These are phyloP conservation scores for Tulasnella sp. DNA, from an alignment of 768 basidiomycete species.

Conservation along the genomic window DNA sequence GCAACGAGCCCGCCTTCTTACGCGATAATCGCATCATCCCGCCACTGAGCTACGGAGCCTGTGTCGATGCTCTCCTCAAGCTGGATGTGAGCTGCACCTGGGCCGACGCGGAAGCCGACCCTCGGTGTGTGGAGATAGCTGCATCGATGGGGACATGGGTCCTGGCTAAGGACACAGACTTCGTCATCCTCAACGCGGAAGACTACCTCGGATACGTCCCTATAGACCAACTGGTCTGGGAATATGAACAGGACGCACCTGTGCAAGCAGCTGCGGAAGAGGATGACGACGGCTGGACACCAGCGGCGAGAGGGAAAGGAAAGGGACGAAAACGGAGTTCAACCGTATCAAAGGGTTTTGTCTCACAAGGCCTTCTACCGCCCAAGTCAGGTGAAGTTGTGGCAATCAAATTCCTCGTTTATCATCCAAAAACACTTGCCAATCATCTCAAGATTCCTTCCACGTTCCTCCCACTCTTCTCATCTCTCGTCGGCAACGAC, in stretches of 20 bases:
- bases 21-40: conserved; percentile 65
- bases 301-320: conserved; percentile 18
- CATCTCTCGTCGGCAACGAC: conserved; percentile 72
- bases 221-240: conserved; percentile 66
- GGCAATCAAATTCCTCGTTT: conserved; percentile 43
- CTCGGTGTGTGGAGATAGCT: conserved; percentile 63
- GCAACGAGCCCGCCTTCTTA: conserved; percentile 54
- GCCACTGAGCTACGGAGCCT: conserved; percentile 48
- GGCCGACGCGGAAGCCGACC: conserved; percentile 75
- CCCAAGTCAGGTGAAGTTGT: conserved; percentile 21
- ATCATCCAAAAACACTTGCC: conserved; percentile 51
- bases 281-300: conserved; percentile 18
- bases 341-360: background rate
- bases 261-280: background rate
- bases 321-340: conserved; percentile 1
- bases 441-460: conserved; percentile 53
- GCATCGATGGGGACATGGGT: conserved; percentile 63
- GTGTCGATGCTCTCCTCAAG: conserved; percentile 41
- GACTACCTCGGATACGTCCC: conserved; percentile 68
- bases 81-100: conserved; percentile 24
- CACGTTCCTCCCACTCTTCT: conserved; percentile 63
- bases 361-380: conserved; percentile 12
- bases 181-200: conserved; percentile 61
- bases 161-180: conserved; percentile 72
- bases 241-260: conserved; percentile 12